Conservation (phyloP, 345 rosid genomes). For the Eutrema yunnanense region DNA sequence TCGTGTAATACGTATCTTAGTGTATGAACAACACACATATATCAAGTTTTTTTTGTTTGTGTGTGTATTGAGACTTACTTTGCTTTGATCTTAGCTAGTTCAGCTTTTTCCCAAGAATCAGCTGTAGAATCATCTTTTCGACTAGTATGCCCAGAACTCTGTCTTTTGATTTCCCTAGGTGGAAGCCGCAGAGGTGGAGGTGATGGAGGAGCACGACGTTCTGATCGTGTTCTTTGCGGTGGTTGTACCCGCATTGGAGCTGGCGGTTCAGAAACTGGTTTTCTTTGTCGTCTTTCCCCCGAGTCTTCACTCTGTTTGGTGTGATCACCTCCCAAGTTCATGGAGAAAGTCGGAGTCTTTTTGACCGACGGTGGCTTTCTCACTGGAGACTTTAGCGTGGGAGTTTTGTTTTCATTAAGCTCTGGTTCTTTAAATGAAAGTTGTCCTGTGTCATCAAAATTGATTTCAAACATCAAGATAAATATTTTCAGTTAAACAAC, state of each 20-base stretch:
- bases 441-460: constrained; percentile 1
- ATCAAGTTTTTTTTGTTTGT: background rate
- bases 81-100: constrained; percentile 53
- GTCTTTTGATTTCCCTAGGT: constrained; percentile 15
- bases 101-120: constrained; percentile 57
- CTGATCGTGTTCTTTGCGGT: constrained; percentile 21
- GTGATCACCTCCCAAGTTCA: background rate
- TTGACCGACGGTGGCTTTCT: constrained; percentile 18
- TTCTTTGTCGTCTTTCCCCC: constrained; percentile 8
- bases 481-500: background rate
- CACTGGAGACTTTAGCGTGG: constrained; percentile 4
- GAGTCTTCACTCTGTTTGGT: constrained; percentile 1
- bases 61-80: constrained; percentile 30
- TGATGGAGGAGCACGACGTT: constrained; percentile 22
- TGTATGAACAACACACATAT: background rate
- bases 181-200: constrained; percentile 26
- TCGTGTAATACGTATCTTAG: background rate
- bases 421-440: constrained; percentile 22
- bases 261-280: background rate
- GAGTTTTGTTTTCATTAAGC: background rate
- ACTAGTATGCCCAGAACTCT: background rate
- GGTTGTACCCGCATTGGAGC: constrained; percentile 12
- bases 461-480: background rate
- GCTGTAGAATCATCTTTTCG: constrained; percentile 33
- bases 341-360: constrained; percentile 15